Evolutionary conservation across 164 flowering plant genomes (phyloP).

Genomic region (Taxillus chinensis): DNA sequence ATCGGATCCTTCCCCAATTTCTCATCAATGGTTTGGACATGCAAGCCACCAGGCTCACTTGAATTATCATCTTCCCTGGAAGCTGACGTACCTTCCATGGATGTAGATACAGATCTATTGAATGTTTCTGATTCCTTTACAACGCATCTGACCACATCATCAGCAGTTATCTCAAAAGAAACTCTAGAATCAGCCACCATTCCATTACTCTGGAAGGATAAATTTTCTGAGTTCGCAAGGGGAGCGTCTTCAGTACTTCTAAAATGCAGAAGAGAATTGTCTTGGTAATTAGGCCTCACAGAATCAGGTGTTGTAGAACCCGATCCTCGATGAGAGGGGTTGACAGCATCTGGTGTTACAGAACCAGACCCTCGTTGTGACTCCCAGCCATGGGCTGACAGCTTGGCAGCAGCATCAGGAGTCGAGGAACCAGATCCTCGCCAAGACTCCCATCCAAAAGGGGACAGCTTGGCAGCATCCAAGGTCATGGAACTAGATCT

Average conservation of each 20-base stretch:
- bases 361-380: too few species aligned
- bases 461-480: conserved; percentile 14
- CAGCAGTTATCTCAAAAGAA: conserved; percentile 24
- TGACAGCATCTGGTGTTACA: too few species aligned
- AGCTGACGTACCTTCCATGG: conserved; percentile 9
- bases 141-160: conserved; percentile 14
- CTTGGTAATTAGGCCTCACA: conserved; percentile 12
- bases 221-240: conserved; percentile 3
- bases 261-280: conserved; percentile 12
- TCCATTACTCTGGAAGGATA: conserved; percentile 1
- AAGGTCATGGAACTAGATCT: conserved; percentile 29
- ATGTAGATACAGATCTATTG: conserved; percentile 7
- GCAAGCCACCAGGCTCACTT: conserved; percentile 9
- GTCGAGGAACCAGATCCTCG: too few species aligned
- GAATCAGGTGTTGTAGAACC: conserved; percentile 8
- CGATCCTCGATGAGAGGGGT: too few species aligned
- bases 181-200: conserved; percentile 18
- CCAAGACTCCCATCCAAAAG: conserved; percentile 4
- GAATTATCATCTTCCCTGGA: conserved; percentile 25
- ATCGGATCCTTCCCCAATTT: conserved; percentile 15
- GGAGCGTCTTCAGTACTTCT: conserved; percentile 8
- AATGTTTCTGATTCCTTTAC: conserved; percentile 8
- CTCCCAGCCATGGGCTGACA: too few species aligned
- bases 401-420: too few species aligned
- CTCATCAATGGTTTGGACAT: conserved; percentile 13